These are phyloP conservation scores for Melastoma candidum DNA, from an alignment of 441 rosid genomes.

Conservation along the genomic window DNA sequence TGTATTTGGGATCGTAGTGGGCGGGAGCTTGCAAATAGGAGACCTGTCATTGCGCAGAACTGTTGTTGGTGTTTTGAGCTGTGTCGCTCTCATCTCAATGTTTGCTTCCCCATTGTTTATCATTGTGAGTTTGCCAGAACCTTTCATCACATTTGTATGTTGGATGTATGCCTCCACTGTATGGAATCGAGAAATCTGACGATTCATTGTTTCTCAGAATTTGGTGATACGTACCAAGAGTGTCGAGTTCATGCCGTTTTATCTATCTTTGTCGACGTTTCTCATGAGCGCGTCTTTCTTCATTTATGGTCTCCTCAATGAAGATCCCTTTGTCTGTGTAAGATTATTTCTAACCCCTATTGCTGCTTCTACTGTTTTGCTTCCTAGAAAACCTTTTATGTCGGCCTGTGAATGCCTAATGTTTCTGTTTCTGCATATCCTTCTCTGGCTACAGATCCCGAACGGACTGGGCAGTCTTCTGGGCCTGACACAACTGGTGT, in stretches of 20 bases:
- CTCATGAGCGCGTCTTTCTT: background rate
- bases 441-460: background rate
- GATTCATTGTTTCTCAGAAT: background rate
- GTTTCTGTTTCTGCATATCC: no score
- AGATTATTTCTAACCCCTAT: background rate
- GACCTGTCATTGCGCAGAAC: background rate
- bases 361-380: no score
- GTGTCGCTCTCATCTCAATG: slow-evolving; percentile 1
- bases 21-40: background rate
- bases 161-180: no score
- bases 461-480: slow-evolving; percentile 5
- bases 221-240: background rate
- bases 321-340: background rate
- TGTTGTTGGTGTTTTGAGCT: background rate
- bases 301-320: background rate
- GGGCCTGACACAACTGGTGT: slow-evolving; percentile 1
- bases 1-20: background rate
- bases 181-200: no score
- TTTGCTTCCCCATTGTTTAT: background rate
- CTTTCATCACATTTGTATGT: background rate
- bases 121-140: background rate
- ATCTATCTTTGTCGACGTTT: slow-evolving; percentile 3
- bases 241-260: slow-evolving; percentile 1
- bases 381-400: no score
- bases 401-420: no score